A percentile compares a stretch with the other conserved stretches of the same genome.
These are phyloP conservation scores for Yamadazyma conglobata DNA, from an alignment of 1,139 yeast species.

Conservation along the genomic window DNA sequence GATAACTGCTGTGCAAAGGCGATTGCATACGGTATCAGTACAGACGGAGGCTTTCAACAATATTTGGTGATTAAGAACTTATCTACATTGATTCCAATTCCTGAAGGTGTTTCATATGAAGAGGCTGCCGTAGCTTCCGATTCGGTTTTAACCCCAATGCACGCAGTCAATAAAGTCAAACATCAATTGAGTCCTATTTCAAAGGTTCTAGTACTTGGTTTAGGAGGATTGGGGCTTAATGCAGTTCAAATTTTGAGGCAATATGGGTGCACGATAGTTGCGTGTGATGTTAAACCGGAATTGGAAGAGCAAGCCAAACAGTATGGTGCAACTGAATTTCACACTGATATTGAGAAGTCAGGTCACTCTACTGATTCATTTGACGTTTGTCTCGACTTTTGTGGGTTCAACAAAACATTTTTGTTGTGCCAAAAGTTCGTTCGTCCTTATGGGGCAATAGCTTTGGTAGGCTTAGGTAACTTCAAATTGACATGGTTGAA, in stretches of 20 bases:
- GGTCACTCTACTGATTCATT: slow-evolving; percentile 30
- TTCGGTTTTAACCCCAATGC: slow-evolving; percentile 51
- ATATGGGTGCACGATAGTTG: slow-evolving; percentile 41
- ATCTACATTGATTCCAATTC: slow-evolving; percentile 40
- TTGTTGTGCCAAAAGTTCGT: slow-evolving; percentile 33
- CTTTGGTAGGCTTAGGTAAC: slow-evolving; percentile 44
- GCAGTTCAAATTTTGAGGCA: slow-evolving; percentile 43
- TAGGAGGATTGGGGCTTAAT: slow-evolving; percentile 52
- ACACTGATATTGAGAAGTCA: slow-evolving; percentile 27
- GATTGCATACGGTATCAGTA: slow-evolving; percentile 40
- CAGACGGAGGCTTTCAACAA: slow-evolving; percentile 51
- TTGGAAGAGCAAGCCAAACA: slow-evolving; percentile 26
- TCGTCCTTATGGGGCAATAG: slow-evolving; percentile 35
- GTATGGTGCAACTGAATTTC: slow-evolving; percentile 45
- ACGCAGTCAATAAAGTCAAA: slow-evolving; percentile 43
- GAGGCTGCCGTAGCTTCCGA: slow-evolving; percentile 50
- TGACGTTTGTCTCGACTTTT: slow-evolving; percentile 44
- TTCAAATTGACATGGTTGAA: slow-evolving; percentile 29
- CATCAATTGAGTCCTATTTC: slow-evolving; percentile 30
- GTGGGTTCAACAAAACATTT: slow-evolving; percentile 40
- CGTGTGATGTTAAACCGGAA: slow-evolving; percentile 36
- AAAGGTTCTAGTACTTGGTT: slow-evolving; percentile 43
- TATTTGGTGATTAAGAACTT: slow-evolving; percentile 38
- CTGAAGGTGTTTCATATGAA: slow-evolving; percentile 43
- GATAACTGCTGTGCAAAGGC: slow-evolving; percentile 35